Evolutionary conservation across 495 filamentous ascomycete genomes (phyloP), one percentile per base, ranked within the genome.

Genomic region (Xylaria palmicola): DNA sequence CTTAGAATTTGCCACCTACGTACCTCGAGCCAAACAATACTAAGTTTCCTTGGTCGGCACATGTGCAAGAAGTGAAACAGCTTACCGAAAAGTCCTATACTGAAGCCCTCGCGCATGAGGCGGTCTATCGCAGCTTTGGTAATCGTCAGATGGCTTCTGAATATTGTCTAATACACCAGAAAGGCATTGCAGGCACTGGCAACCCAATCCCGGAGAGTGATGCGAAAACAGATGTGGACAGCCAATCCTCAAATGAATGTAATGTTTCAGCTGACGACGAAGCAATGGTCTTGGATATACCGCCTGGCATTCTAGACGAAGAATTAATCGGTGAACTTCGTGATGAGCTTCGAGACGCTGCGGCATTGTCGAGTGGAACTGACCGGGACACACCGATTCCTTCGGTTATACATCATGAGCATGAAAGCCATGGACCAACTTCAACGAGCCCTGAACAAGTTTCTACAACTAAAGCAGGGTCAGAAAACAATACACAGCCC

Each of bases 61-160:
- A 68, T 56, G 40, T 50, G 27, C 52, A 69, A 32, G 58, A 65
- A 53, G 53, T 63, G 55, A 62, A 17, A 68, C 76, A 75, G 0
- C 65, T 66, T 34, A 50, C 74, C 39, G 67, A 60, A 12, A 59
- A 59, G 3, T 43, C 49, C 6, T 69, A 61, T 37, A 17, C 56
- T 30, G 68, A 77, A 27, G 81, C 84, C 8, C 75, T 96, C 27
- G 87, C 82, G 13, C 80, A 79, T n/a, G 92, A 97, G 73, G 91
- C 90, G 17, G 74, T 93, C 4, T 96, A 89, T 67, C 85, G 93
- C 24, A 92, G 92, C 70, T 86, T 89, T 58, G 90, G 91, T 59
- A 80, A 81, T 27, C 65, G 73, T 10, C 68, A 70, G 6, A 69
- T 78, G 8, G 88, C 91, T 9, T 71, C 78, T 37, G 89, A 93